Evolutionary conservation across 768 basidiomycete genomes (phyloP), one percentile per base, ranked within the genome.

Genomic region (Fomitopsis serialis): DNA sequence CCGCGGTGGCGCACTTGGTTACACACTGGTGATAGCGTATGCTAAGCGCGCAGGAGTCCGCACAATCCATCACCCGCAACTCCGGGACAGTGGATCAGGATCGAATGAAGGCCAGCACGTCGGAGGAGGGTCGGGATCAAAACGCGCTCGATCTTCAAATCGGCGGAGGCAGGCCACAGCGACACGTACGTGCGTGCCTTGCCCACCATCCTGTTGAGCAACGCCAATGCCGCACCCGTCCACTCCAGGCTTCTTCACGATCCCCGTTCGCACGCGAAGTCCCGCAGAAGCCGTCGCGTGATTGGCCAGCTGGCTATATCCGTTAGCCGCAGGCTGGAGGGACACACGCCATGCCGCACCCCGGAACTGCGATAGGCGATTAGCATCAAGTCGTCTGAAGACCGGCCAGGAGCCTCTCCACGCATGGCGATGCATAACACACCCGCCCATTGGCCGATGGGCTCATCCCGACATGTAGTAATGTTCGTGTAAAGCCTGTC

Each of bases 281-380:
- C 13, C 7, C 19, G 19, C 37, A 40, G 37, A 32, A 19, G 37
- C 37, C 15, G 6, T 6, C 37, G 8, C 15, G 37, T 40, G 37
- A 15, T 17, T 17, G 13, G 37, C 19, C 37, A 40, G 37, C 37
- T 32, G 11, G 29, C 29, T 32, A 32, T 32, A 32, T 32, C 29
- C 29, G 29, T 32, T 32, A 32, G 29, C 37, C 19, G 37, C 13
- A 19, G 37, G 37, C 37, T 19, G 19, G 37, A 17, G 7, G 37
- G 4, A 40, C 37, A 7, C 37, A 40, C 37, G 37, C 37, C 37
- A 40, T 40, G 37, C 37, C 37, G 37, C 17, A 23, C 44, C 44
- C 44, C 44, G 44, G 44, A 45, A 45, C 44, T 25, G 23, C 44
- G 44, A 45, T 45, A 45, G 44, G 44, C 44, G 44, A 45, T 45